These are phyloP conservation scores for Aurantiochytrium sp. DNA, from an alignment of 108 stramenopile genomes.

Conservation along the genomic window DNA sequence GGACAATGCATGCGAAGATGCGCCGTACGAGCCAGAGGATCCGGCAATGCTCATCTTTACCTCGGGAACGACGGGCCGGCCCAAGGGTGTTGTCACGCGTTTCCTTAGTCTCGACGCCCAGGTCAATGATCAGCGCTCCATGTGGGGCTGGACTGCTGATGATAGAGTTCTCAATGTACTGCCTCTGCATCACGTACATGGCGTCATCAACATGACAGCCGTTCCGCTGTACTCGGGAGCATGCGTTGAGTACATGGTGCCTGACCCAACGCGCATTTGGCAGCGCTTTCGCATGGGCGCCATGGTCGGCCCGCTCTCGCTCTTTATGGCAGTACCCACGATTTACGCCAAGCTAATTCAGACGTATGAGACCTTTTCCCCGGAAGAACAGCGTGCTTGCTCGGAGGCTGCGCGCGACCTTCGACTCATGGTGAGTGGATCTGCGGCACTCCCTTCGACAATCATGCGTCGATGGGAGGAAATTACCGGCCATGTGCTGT, in stretches of 20 bases:
- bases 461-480: constrained; percentile 18
- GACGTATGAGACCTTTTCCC: background rate
- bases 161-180: constrained; percentile 30
- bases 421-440: constrained; percentile 33
- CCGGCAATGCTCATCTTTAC: constrained; percentile 29
- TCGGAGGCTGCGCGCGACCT: background rate
- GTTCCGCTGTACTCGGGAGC: constrained; percentile 22
- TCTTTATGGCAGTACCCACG: constrained; percentile 39
- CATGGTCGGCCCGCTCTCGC: background rate
- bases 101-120: background rate
- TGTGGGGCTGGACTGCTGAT: constrained; percentile 17
- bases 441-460: constrained; percentile 25
- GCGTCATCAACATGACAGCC: constrained; percentile 26
- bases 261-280: constrained; percentile 6
- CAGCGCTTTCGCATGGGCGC: background rate
- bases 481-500: constrained; percentile 21
- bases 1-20: background rate
- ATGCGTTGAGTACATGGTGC: constrained; percentile 22
- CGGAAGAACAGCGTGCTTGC: background rate
- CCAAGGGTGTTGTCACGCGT: constrained; percentile 33
- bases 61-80: constrained; percentile 30
- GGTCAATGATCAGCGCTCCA: background rate
- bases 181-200: constrained; percentile 36
- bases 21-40: background rate
- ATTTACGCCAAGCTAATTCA: constrained; percentile 27